Evolutionary conservation across 768 basidiomycete species (phyloP), one percentile per base, ranked within the genome.

Genomic region (Epithele typhae): DNA sequence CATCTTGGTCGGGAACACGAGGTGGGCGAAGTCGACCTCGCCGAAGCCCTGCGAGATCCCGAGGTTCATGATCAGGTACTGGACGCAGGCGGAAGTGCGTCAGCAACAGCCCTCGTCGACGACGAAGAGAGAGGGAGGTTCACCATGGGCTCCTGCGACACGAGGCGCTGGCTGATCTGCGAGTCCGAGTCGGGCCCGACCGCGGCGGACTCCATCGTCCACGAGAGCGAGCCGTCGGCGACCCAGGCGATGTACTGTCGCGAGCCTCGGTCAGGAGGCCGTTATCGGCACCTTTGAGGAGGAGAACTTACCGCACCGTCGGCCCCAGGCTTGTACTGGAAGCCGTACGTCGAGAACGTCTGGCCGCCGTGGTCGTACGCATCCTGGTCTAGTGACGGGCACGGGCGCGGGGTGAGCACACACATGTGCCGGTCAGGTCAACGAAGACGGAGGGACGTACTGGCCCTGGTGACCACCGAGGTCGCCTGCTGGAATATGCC

Each of bases 221-320:
- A 93, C 12, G 78, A 75, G 38, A 73, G 62, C 59, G 78, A 62
- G 50, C 67, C 73, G 47, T 81, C 71, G 30, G 79, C 66, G 42
- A 91, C 76, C 92, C 92, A 94, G n/a, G 78, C 71, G 52, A 93
- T 87, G 60, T 92, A 93, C 75, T 85, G 37, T 23, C n/a, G n/a
- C n/a, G n/a, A n/a, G n/a, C 93, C 61, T 93, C 87, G 55, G 86
- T 91, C 59, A 88, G 93, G 1, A 76, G 66, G 7, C 80, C 72
- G 59, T 74, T 87, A 57, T 82, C 79, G 11, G 70, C 73, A 46
- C 67, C 54, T 64, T 65, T 68, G 7, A 47, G 61, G 59, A 78
- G 74, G 59, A 93, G 93, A 61, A 88, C 90, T 23, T 67, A 61
- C 60, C 82, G 82, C 61, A 88, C 83, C 78, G n/a, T n/a, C n/a